Conservation (phyloP, 148 eudicot species). For the Rhododendron simsii region DNA sequence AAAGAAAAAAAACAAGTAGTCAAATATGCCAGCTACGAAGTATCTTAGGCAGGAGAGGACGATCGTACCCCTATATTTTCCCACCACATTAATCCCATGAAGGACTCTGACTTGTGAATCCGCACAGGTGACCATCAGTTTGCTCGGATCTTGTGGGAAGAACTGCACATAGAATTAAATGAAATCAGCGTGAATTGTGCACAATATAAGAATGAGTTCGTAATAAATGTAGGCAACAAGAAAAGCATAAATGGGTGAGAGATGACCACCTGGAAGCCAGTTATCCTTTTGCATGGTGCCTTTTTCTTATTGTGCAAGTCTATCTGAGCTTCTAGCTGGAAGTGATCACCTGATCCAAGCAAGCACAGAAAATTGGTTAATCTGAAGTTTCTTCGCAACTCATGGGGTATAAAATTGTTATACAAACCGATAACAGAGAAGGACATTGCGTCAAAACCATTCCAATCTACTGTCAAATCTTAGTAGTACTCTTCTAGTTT, state of each 20-base stretch:
- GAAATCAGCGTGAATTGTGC: neutral
- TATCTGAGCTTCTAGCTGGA: conserved; percentile 61
- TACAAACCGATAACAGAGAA: neutral
- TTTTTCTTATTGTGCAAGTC: conserved; percentile 67
- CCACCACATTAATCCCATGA: conserved; percentile 59
- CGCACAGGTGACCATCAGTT: conserved; percentile 86
- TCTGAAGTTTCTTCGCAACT: neutral
- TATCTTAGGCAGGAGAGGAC: neutral
- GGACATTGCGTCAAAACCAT: neutral
- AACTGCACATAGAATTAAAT: conserved; percentile 43
- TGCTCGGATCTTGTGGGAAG: conserved; percentile 70
- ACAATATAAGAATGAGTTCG: neutral
- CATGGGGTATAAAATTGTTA: neutral
- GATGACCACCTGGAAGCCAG: conserved; percentile 72
- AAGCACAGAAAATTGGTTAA: conserved; percentile 15
- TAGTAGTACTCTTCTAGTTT: neutral
- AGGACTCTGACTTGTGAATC: conserved; percentile 81
- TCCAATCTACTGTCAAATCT: neutral
- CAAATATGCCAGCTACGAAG: conserved; percentile 3
- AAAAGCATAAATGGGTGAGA: conserved; percentile 12
- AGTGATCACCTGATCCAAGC: conserved; percentile 50
- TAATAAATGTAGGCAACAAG: neutral
- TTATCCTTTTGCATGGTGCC: conserved; percentile 70
- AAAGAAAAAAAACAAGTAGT: neutral
- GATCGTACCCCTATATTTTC: conserved; percentile 64